Base-by-base conservation (phyloP, 1,139 yeast species). In the Groenewaldozyma auringiensis region DNA sequence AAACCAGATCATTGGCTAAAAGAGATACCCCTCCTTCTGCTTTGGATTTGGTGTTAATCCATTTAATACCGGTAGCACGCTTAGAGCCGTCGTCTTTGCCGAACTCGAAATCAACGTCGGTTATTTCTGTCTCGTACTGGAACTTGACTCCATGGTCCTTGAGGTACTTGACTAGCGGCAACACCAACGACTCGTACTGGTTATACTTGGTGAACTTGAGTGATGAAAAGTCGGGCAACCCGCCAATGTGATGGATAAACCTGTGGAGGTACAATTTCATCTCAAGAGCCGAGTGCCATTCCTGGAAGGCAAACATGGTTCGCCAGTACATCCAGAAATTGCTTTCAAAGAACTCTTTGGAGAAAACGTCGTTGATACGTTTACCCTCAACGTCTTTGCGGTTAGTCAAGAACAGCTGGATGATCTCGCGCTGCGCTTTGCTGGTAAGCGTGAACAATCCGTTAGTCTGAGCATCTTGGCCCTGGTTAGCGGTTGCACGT, bases 231-330 rank as follows among this genome's bases (percentile, higher is more conserved):
- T 33, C 18, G 8, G 36, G 36, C 18, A 33, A 33, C 13, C 36
- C 36, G 4, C 20, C 20, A 17, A 33, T 33, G 13, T 33, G 36
- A 17, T 33, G 36, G 13, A 33, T 33, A 33, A 33, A 33, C 18
- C 36, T n/a, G 13, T 33, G 36, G 13, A 33, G 36, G 13, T 33
- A 33, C 11, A 33, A 13, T 17, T 33, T 33, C 36, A 33, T 33
- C 13, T 33, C 36, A 6, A 33, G 18, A 6, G 36, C 36, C 8
- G 36, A 33, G 18, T 33, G 36, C 36, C 36, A 33, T 33, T 33
- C 36, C 13, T 33, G 36, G 13, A 33, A 33, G 6, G 36, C 36
- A 33, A 33, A 33, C 36, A 33, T 33, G 11, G 36, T 33, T 33
- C 20, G 4, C 36, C 36, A 33, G 13, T 33, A 33, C 18, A 33